Conservation (phyloP, 2,329 filamentous ascomycete genomes). For the Fusarium humuli region DNA sequence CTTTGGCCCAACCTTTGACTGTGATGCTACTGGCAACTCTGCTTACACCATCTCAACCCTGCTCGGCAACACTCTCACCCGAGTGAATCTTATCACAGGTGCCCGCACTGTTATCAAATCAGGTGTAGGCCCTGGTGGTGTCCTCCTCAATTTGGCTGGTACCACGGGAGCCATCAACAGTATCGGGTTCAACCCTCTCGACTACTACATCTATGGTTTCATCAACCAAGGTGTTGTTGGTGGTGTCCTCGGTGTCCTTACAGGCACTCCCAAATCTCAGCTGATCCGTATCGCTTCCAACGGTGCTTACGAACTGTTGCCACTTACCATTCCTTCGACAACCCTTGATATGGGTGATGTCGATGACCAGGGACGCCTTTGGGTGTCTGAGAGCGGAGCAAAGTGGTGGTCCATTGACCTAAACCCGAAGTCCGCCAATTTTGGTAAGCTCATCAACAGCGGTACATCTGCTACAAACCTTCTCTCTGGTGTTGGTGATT, state of each 20-base stretch:
- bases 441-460: slow-evolving; percentile 1
- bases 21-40: background rate
- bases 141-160: background rate
- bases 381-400: slow-evolving; percentile 6
- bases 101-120: background rate
- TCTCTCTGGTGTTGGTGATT: slow-evolving; percentile 1
- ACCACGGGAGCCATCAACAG: slow-evolving; percentile 3
- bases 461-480: slow-evolving; percentile 3
- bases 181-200: slow-evolving; percentile 8
- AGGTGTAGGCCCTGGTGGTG: slow-evolving; percentile 4
- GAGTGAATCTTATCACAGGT: slow-evolving; percentile 1
- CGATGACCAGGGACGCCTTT: slow-evolving; percentile 4
- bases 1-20: slow-evolving; percentile 8
- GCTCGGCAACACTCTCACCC: slow-evolving; percentile 6
- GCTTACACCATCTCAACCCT: background rate
- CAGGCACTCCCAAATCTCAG: background rate
- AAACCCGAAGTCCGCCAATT: background rate
- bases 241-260: background rate
- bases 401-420: slow-evolving; percentile 15
- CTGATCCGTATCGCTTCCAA: slow-evolving; percentile 6
- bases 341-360: slow-evolving; percentile 10
- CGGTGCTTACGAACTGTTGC: background rate
- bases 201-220: slow-evolving; percentile 9
- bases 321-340: background rate
- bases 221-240: background rate